A percentile compares a stretch with the other conserved stretches of the same genome.
phyloP scores from a whole-genome alignment of 345 rosid species.

The Aegle marmelos region DNA sequence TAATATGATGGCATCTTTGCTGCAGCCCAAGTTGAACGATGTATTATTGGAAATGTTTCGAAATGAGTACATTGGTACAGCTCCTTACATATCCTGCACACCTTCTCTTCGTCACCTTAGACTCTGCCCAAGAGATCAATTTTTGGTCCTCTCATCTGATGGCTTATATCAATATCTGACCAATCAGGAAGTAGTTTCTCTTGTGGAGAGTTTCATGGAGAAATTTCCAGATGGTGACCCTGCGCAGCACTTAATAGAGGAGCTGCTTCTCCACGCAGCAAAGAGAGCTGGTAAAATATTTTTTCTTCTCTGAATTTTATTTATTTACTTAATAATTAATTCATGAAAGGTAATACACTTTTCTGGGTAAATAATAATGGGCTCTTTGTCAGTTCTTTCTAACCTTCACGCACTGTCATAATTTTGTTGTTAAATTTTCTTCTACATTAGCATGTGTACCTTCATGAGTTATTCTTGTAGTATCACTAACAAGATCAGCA shows the following conservation, averaged over 20 bases:
- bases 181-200: slow-evolving; percentile 87
- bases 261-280: slow-evolving; percentile 89
- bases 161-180: slow-evolving; percentile 92
- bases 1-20: slow-evolving; percentile 6
- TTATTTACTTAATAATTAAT: background rate
- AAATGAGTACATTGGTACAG: slow-evolving; percentile 79
- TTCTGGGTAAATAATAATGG: background rate
- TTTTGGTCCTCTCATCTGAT: slow-evolving; percentile 89
- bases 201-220: slow-evolving; percentile 79
- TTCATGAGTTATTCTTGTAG: background rate
- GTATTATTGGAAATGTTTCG: slow-evolving; percentile 86
- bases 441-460: background rate
- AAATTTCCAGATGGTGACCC: slow-evolving; percentile 98
- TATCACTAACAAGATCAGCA: background rate
- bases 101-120: slow-evolving; percentile 89
- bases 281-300: slow-evolving; percentile 81
- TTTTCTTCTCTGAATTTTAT: background rate
- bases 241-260: slow-evolving; percentile 91
- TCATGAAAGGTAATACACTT: background rate
- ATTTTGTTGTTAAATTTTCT: background rate
- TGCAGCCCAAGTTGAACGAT: slow-evolving; percentile 86
- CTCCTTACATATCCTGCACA: slow-evolving; percentile 76
- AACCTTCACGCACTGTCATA: background rate
- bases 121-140: slow-evolving; percentile 79
- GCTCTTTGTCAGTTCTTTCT: background rate